Percentiles rank a stretch among this genome's conserved stretches.
These are phyloP conservation scores for Sarocladiaceae sp. DNA, from an alignment of 2,329 filamentous ascomycete species.

Conservation along the genomic window DNA sequence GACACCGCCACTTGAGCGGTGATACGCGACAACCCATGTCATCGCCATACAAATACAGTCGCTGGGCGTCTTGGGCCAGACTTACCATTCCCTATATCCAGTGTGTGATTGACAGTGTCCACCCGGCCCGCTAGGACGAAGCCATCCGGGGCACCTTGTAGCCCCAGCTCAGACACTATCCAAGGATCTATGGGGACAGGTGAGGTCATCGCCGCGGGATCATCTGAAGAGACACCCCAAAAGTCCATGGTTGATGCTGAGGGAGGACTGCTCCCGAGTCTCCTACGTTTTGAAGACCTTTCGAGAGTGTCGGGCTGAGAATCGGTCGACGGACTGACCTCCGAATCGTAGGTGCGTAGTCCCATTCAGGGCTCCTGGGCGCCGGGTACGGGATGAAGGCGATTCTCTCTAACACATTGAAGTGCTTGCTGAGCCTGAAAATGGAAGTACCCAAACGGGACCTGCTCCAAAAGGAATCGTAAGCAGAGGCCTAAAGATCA, in stretches of 20 bases:
- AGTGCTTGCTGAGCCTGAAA: too few relatives aligned
- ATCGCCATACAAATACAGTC: too few relatives aligned
- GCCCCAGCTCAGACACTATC: conserved; percentile 4
- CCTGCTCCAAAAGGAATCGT: too few relatives aligned
- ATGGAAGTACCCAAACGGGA: too few relatives aligned
- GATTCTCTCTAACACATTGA: too few relatives aligned
- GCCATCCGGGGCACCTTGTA: not conserved
- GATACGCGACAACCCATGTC: too few relatives aligned
- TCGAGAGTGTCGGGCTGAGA: not conserved
- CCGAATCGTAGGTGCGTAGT: not conserved
- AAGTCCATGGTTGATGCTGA: not conserved
- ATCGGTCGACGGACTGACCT: not conserved
- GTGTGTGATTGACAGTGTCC: too few relatives aligned
- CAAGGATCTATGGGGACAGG: not conserved
- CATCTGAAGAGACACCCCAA: not conserved
- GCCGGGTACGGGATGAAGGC: not conserved
- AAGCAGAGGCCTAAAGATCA: too few relatives aligned
- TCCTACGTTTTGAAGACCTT: not conserved
- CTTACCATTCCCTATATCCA: too few relatives aligned
- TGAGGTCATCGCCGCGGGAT: not conserved
- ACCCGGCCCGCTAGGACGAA: too few relatives aligned
- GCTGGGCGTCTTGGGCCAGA: too few relatives aligned
- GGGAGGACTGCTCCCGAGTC: not conserved
- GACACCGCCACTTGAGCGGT: not conserved
- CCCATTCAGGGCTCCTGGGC: not conserved